phyloP scores from a whole-genome alignment of 331 rosid genomes.

The Prunus yedoensis region DNA sequence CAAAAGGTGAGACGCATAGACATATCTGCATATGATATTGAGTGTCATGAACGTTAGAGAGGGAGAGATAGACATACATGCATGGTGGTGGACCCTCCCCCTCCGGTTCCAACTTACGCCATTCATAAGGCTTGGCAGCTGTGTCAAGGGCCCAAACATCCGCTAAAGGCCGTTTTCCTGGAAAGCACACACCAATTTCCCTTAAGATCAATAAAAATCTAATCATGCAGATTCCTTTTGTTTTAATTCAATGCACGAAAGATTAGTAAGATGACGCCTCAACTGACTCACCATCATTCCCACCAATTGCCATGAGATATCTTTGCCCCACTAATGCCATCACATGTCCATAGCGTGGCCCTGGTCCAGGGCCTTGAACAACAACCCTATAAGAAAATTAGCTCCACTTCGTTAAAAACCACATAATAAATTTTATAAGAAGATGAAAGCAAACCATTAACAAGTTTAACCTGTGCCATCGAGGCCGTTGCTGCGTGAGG shows the following conservation, averaged over 20 bases:
- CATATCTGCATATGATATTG: not conserved
- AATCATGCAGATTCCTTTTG: not conserved
- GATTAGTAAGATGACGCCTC: not conserved
- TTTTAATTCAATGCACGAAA: not conserved
- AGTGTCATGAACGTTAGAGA: slow-evolving; percentile 14
- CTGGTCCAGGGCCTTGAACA: slow-evolving; percentile 99
- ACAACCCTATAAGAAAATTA: slow-evolving; percentile 75
- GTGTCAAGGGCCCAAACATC: slow-evolving; percentile 99
- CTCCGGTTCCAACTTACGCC: slow-evolving; percentile 99
- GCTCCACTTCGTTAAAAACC: slow-evolving; percentile 27
- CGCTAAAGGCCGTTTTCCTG: slow-evolving; percentile 99
- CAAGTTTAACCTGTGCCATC: slow-evolving; percentile 90
- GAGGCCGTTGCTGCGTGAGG: slow-evolving; percentile 95
- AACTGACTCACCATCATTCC: slow-evolving; percentile 86
- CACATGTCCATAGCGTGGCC: slow-evolving; percentile 99
- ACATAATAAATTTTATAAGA: slow-evolving; percentile 10
- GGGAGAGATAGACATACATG: slow-evolving; percentile 56
- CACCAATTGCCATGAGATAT: slow-evolving; percentile 99
- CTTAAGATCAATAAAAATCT: not conserved
- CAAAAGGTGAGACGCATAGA: not conserved
- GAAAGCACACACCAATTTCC: slow-evolving; percentile 30
- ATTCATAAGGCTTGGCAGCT: slow-evolving; percentile 99
- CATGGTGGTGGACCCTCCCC: slow-evolving; percentile 99
- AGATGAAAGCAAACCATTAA: slow-evolving; percentile 7
- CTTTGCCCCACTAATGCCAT: slow-evolving; percentile 99